Percentiles rank a stretch among this genome's conserved stretches.
Conservation (phyloP, 75 land plant genomes). For the Cupressus sempervirens region DNA sequence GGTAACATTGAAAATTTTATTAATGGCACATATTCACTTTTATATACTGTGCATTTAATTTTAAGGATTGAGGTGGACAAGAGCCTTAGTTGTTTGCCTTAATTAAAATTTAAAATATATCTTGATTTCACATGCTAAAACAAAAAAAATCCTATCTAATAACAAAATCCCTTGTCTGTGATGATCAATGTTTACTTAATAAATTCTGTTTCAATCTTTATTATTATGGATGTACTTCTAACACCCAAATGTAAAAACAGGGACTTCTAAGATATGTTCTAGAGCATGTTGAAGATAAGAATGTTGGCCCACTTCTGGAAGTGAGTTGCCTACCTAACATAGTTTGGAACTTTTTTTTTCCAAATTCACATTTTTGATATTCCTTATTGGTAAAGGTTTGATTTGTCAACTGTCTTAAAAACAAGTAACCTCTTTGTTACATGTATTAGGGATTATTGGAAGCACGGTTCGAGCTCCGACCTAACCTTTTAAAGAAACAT, state of each 20-base stretch:
- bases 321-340: constrained; percentile 25
- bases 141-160: neutral
- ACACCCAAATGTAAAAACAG: constrained; percentile 25
- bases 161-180: neutral
- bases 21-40: neutral
- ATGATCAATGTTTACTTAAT: neutral
- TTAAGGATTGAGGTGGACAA: neutral
- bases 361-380: neutral
- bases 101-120: neutral
- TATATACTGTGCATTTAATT: neutral
- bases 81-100: neutral
- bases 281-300: constrained; percentile 84
- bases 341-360: neutral
- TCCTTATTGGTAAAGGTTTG: neutral
- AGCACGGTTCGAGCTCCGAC: constrained; percentile 76
- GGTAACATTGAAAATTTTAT: constrained; percentile 31
- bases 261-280: constrained; percentile 60
- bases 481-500: constrained; percentile 51
- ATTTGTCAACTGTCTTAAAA: neutral
- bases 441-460: constrained; percentile 75
- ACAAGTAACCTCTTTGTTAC: neutral
- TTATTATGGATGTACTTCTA: neutral
- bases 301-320: constrained; percentile 78
- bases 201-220: neutral
- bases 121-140: neutral